Percentiles rank a stretch among this genome's conserved stretches.
phyloP scores from a whole-genome alignment of 2,329 filamentous ascomycete genomes.

The Clarireedia homoeocarpa region DNA sequence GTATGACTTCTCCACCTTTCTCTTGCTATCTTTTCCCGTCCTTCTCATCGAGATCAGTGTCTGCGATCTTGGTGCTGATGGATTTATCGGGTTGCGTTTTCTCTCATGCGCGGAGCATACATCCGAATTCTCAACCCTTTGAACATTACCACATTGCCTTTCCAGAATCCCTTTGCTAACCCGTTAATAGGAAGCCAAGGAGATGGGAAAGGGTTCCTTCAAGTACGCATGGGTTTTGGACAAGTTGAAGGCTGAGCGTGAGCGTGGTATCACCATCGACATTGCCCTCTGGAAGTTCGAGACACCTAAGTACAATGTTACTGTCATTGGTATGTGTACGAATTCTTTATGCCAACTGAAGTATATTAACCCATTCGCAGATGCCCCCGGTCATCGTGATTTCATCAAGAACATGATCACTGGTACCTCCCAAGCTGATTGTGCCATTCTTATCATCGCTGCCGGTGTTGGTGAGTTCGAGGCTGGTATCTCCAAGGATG shows the following conservation, averaged over 20 bases:
- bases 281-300: conserved; percentile 99
- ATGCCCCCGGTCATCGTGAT: conserved; percentile 99
- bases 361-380: conserved; percentile 34
- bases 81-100: not conserved
- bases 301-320: conserved; percentile 95
- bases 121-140: not conserved
- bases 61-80: conserved; percentile 19
- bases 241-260: conserved; percentile 99
- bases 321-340: conserved; percentile 73
- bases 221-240: conserved; percentile 99
- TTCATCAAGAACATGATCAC: conserved; percentile 99
- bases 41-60: conserved; percentile 24
- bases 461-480: conserved; percentile 99
- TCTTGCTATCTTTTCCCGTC: conserved; percentile 15
- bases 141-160: not conserved
- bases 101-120: not conserved
- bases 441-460: conserved; percentile 99
- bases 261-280: conserved; percentile 99
- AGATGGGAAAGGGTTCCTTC: conserved; percentile 99
- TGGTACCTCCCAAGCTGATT: conserved; percentile 99
- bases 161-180: conserved; percentile 14
- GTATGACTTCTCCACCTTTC: conserved; percentile 42
- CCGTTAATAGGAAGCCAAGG: conserved; percentile 76
- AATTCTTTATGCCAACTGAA: not conserved
- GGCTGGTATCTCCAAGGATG: conserved; percentile 99